Conservation (phyloP, 2,329 filamentous ascomycete genomes). For the Trichoderma polysporum region DNA sequence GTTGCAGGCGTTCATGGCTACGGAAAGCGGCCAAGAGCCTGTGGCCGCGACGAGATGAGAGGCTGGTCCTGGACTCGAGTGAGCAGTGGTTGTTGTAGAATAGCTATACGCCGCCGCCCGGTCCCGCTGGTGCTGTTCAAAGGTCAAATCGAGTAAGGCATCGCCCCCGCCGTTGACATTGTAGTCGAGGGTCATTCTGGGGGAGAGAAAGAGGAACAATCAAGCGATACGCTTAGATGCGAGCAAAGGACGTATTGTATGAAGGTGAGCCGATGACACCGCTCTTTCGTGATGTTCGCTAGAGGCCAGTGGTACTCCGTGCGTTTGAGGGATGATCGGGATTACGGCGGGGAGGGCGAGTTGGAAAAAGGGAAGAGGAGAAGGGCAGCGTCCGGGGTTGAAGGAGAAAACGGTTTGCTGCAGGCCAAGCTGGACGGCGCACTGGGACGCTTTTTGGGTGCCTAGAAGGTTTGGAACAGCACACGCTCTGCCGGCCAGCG, state of each 20-base stretch:
- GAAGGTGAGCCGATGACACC: slow-evolving; percentile 42
- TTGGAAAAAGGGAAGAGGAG: slow-evolving; percentile 24
- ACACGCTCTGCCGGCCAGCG: neutral
- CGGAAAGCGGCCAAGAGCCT: slow-evolving; percentile 50
- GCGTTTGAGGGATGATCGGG: slow-evolving; percentile 18
- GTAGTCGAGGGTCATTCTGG: slow-evolving; percentile 60
- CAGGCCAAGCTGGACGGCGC: slow-evolving; percentile 20
- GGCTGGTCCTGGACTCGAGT: slow-evolving; percentile 35
- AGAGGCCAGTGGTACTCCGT: slow-evolving; percentile 2
- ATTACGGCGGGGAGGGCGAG: slow-evolving; percentile 25
- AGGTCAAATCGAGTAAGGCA: slow-evolving; percentile 60
- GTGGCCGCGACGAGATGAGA: slow-evolving; percentile 39
- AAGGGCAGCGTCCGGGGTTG: slow-evolving; percentile 13
- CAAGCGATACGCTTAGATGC: slow-evolving; percentile 30
- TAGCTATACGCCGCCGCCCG: slow-evolving; percentile 44
- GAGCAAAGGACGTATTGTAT: slow-evolving; percentile 38
- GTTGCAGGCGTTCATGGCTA: slow-evolving; percentile 50
- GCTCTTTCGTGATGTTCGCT: slow-evolving; percentile 43
- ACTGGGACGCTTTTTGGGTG: neutral
- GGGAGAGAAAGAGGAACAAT: slow-evolving; percentile 34
- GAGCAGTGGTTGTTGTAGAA: slow-evolving; percentile 25
- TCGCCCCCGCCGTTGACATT: slow-evolving; percentile 55
- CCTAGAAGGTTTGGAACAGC: neutral
- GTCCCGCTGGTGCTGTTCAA: slow-evolving; percentile 59
- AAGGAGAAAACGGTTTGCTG: slow-evolving; percentile 22